A percentile compares a stretch with the other conserved stretches of the same genome.
phyloP scores from a whole-genome alignment of 441 rosid genomes.

The Croton setiger region DNA sequence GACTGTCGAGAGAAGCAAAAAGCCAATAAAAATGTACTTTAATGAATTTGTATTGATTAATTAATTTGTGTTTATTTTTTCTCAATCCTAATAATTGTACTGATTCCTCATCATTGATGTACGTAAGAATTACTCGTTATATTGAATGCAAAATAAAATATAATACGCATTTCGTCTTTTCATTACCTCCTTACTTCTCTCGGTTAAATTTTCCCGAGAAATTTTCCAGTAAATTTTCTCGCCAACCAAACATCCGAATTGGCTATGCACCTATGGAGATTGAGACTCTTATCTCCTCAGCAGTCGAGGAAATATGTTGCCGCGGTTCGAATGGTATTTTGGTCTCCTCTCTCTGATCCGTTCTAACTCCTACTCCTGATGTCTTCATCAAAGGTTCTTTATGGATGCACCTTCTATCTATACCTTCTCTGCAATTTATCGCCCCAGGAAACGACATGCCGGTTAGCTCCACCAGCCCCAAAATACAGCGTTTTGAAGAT shows the following conservation, averaged over 20 bases:
- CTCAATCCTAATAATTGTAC: too few relatives aligned
- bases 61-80: too few relatives aligned
- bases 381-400: constrained; percentile 44
- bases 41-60: too few relatives aligned
- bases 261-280: constrained; percentile 50
- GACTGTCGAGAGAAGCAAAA: too few relatives aligned
- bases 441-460: constrained; percentile 23
- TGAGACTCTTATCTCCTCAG: constrained; percentile 57
- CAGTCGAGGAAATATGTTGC: constrained; percentile 77
- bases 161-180: background rate
- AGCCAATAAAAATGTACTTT: too few relatives aligned
- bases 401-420: constrained; percentile 54
- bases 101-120: too few relatives aligned
- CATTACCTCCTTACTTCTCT: background rate
- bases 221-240: constrained; percentile 7
- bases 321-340: constrained; percentile 55
- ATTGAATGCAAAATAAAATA: too few relatives aligned
- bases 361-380: constrained; percentile 33
- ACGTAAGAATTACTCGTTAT: too few relatives aligned
- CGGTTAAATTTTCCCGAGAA: background rate
- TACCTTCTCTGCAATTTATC: constrained; percentile 62
- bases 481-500: constrained; percentile 55
- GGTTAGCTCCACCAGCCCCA: constrained; percentile 34
- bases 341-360: constrained; percentile 45
- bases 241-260: constrained; percentile 13